Base-by-base conservation (phyloP, 345 rosid species). In the Salix arbutifolia region DNA sequence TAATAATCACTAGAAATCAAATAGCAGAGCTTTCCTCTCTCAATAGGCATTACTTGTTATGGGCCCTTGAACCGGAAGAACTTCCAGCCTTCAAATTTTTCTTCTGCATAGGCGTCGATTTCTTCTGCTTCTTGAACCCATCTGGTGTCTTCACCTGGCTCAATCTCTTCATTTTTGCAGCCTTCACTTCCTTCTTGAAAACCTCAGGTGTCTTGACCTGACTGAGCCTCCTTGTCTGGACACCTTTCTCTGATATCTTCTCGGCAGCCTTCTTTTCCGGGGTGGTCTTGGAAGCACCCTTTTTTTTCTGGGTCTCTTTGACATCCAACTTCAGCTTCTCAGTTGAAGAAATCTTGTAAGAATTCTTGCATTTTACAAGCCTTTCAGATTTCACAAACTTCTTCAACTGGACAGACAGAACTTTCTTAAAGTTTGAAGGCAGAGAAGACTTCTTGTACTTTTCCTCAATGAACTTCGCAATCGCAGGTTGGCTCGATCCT, bases 151-250 rank as follows among this genome's bases (percentile, higher is more conserved):
- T 77, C 37, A 86, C 83, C 74, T 79, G 74, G 75, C 85, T 79
- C 76, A 75, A 18, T 16, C 78, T 82, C 77, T 75, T 74, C 73
- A 35, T 50, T 77, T 56, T 85, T 3, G 52, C 37, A 30, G 40
- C 40, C 48, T 48, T 79, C 67, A 1, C 80, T 12, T 60, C 75
- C 48, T 67, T 83, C 78, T 81, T 81, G 4, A 83, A 37, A 48
- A 68, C 79, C 61, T 86, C 85, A 6, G 88, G 85, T 9, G 85
- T 86, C 68, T 83, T 79, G 13, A 86, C 79, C 76, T 74, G 86
- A 76, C 85, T 81, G 40, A 86, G 75, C 77, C 83, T 83, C 80
- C 79, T 83, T n/a, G 74, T 81, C 83, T 76, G 81, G 3, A 65
- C 72, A 28, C 48, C 74, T 68, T 77, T 77, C 78, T 56, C 66